Conservation (phyloP, 495 filamentous ascomycete genomes). For the Penicillium herquei region DNA sequence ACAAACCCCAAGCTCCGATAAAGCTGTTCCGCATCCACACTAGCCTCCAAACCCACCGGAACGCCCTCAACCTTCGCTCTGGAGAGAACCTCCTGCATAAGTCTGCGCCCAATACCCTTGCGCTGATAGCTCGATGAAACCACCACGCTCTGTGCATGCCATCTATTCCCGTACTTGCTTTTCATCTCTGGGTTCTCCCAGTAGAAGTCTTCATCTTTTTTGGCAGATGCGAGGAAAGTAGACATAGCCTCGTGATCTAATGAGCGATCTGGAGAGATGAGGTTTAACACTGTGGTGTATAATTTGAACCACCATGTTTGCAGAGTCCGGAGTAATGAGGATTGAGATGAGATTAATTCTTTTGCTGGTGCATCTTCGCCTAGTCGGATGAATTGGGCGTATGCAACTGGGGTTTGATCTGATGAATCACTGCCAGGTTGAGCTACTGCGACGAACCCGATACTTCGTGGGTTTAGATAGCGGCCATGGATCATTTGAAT, state of each 20-base stretch:
- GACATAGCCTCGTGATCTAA: slow-evolving; percentile 1
- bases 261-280: slow-evolving; percentile 11
- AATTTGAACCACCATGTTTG: neutral
- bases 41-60: slow-evolving; percentile 10
- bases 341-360: neutral
- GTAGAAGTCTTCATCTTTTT: neutral
- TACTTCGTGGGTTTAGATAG: slow-evolving; percentile 4
- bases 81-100: slow-evolving; percentile 4
- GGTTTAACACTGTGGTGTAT: neutral
- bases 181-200: slow-evolving; percentile 10
- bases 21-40: slow-evolving; percentile 11
- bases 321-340: slow-evolving; percentile 1
- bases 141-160: slow-evolving; percentile 11
- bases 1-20: slow-evolving; percentile 7
- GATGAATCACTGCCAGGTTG: neutral
- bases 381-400: slow-evolving; percentile 10
- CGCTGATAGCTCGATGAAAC: slow-evolving; percentile 8
- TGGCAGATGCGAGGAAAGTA: neutral
- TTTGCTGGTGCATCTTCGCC: slow-evolving; percentile 6
- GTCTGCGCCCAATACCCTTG: slow-evolving; percentile 3
- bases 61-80: slow-evolving; percentile 1
- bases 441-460: slow-evolving; percentile 13
- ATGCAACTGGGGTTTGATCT: slow-evolving; percentile 4
- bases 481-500: slow-evolving; percentile 11
- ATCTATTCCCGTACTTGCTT: slow-evolving; percentile 8